Base-by-base conservation (phyloP, 23 red algal species). In the Cyanidiococcus yangmingshanensis region DNA sequence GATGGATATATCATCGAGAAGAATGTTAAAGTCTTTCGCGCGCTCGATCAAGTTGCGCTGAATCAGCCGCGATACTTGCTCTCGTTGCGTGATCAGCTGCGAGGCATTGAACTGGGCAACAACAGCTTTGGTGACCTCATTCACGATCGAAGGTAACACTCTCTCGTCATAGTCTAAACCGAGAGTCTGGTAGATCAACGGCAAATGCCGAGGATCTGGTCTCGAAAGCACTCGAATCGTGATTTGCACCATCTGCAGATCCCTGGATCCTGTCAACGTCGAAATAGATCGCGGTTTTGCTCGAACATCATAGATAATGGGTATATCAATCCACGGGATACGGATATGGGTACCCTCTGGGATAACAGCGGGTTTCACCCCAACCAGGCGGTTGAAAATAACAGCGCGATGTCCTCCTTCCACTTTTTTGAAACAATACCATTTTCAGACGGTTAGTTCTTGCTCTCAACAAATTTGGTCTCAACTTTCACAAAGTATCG, bases 161-260 rank as follows among this genome's bases (percentile, higher is more conserved):
- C 94, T 83, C 79, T 98, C 94, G 75, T 98, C 94, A 84, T 84
- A 98, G 76, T 98, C 94, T 35, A 86, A 81, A 40, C 94, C 94
- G 41, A 98, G 80, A 21, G 84, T 86, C 17, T 84, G 82, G 59
- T 91, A 98, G 32, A 98, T 98, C 26, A 33, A 78, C 0, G 94
- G 94, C 41, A 98, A 71, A 7, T 82, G 63, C 33, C 79, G 75
- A 0, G 86, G 35, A 37, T 90, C 87, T 27, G 94, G 94, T 15
- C 87, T 79, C 25, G 84, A 89, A 18, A 98, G 75, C 1, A 98
- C 94, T 38, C 94, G 94, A 40, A 98, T 68, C 2, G 89, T 90
- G 29, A 98, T 87, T 59, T 88, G 90, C 16, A 98, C 94, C 94
- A 98, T 98, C 86, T 98, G 94, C 68, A 98, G 75, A 59, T 98